A percentile compares a stretch with the other conserved stretches of the same genome.
These are phyloP conservation scores for Ophiobolus disseminans DNA, from an alignment of 2,329 filamentous ascomycete genomes.

Conservation along the genomic window DNA sequence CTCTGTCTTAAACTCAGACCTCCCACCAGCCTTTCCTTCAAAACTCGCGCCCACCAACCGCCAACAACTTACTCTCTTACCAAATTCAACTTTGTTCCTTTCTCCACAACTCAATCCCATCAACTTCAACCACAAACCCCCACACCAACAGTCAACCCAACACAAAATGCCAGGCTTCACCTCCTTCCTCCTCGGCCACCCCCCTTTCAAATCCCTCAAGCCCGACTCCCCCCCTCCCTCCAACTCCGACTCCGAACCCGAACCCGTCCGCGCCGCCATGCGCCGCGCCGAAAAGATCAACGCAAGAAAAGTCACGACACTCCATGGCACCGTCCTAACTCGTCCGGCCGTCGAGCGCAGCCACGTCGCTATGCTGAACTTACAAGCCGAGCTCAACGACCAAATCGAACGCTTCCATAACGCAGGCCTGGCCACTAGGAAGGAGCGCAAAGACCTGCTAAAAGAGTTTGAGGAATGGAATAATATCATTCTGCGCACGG, in stretches of 20 bases:
- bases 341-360: neutral
- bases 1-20: no score
- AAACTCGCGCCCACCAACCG: no score
- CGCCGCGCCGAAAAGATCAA: neutral
- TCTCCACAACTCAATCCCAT: neutral
- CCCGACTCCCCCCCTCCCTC: neutral
- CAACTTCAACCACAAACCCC: neutral
- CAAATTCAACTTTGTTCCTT: neutral
- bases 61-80: no score
- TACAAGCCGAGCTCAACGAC: neutral
- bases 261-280: neutral
- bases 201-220: neutral
- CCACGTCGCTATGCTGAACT: neutral
- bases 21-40: no score
- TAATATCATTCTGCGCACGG: neutral
- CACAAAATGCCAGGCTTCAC: constrained; percentile 6
- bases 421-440: neutral
- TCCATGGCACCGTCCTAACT: neutral
- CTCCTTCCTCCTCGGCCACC: constrained; percentile 1
- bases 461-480: neutral
- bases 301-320: neutral
- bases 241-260: constrained; percentile 1
- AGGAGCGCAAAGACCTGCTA: neutral
- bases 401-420: neutral
- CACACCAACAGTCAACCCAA: neutral